phyloP scores from a whole-genome alignment of 352 stramenopile genomes.

The Phytophthora tubulina region DNA sequence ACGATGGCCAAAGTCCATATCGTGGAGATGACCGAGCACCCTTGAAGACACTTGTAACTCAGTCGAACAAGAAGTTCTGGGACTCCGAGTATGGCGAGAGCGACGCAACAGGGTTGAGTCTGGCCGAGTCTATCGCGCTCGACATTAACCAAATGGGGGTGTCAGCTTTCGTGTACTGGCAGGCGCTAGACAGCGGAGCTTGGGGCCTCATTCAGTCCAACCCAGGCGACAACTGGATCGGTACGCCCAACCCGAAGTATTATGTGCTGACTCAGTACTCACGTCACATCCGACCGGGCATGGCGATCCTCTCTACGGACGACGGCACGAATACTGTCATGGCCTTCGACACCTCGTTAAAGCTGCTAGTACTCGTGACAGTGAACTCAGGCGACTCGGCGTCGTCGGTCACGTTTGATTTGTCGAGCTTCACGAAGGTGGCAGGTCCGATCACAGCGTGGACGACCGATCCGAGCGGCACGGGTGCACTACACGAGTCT shows the following conservation, averaged over 20 bases:
- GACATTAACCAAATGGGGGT: constrained; percentile 71
- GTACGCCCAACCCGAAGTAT: constrained; percentile 57
- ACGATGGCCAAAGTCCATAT: constrained; percentile 55
- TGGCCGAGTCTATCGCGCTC: constrained; percentile 61
- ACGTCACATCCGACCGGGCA: constrained; percentile 67
- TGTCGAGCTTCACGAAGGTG: constrained; percentile 44
- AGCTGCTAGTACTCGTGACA: constrained; percentile 53
- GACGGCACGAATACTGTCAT: constrained; percentile 53
- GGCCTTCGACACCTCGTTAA: constrained; percentile 39
- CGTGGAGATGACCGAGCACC: constrained; percentile 46
- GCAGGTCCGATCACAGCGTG: constrained; percentile 42
- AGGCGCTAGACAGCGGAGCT: constrained; percentile 56
- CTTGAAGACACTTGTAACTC: constrained; percentile 42
- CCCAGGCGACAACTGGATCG: constrained; percentile 47
- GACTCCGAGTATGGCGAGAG: constrained; percentile 71
- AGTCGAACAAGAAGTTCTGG: constrained; percentile 56
- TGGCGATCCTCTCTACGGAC: constrained; percentile 54
- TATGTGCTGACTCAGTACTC: constrained; percentile 64
- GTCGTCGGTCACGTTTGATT: constrained; percentile 50
- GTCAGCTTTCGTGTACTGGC: constrained; percentile 73
- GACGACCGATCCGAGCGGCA: constrained; percentile 60
- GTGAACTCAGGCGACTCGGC: constrained; percentile 47
- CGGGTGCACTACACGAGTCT: constrained; percentile 40
- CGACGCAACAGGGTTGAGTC: constrained; percentile 52
- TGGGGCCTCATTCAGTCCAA: constrained; percentile 63